These are phyloP conservation scores for Cornus kousa DNA, from an alignment of 148 eudicot genomes.

Conservation along the genomic window DNA sequence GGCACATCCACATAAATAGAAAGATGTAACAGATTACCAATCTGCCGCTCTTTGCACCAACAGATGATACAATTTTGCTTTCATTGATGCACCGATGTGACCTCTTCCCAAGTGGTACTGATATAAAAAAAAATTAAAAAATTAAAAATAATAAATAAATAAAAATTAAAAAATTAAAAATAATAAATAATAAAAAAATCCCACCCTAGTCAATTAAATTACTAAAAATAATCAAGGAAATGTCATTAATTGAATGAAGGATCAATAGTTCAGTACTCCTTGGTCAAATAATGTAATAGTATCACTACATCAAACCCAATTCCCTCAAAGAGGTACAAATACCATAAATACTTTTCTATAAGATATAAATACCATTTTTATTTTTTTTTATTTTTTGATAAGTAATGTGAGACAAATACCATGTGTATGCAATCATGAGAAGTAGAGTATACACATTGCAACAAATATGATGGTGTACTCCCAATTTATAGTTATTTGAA, in stretches of 20 bases:
- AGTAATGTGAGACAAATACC: not conserved
- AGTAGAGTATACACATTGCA: not conserved
- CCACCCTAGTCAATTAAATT: not conserved
- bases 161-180: no score
- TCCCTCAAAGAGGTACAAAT: no score
- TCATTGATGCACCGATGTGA: slow-evolving; percentile 84
- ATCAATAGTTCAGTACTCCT: no score
- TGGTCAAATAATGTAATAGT: no score
- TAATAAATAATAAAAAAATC: not conserved
- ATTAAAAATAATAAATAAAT: slow-evolving; percentile 1
- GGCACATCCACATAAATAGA: slow-evolving; percentile 3
- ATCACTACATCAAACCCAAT: no score
- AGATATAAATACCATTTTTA: no score
- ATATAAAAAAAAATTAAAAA: slow-evolving; percentile 8
- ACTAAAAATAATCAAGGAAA: no score
- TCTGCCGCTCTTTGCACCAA: slow-evolving; percentile 71
- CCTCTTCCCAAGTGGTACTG: slow-evolving; percentile 96
- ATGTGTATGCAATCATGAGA: not conserved
- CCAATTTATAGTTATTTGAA: not conserved
- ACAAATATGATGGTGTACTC: not conserved
- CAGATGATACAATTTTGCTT: slow-evolving; percentile 57
- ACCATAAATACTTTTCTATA: no score
- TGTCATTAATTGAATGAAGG: no score
- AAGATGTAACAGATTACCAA: slow-evolving; percentile 45
- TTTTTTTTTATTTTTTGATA: no score